These are phyloP conservation scores for Draba incana DNA, from an alignment of 345 rosid species.

Conservation along the genomic window DNA sequence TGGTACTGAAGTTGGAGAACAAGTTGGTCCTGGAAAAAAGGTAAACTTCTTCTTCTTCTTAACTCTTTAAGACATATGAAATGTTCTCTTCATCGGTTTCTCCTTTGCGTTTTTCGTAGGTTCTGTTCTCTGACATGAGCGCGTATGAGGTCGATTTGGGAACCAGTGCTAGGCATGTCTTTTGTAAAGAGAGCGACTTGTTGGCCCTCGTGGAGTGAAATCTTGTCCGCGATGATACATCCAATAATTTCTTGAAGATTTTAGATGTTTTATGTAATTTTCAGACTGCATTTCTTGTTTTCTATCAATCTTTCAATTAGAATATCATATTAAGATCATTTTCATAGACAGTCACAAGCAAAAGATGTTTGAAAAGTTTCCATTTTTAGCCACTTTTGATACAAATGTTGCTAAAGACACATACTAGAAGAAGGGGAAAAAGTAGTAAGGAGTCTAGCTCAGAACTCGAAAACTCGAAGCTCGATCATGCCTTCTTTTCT, in stretches of 20 bases:
- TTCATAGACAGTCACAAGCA: background rate
- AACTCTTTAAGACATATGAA: background rate
- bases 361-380: background rate
- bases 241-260: constrained; percentile 17
- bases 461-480: constrained; percentile 74
- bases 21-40: constrained; percentile 79
- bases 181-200: constrained; percentile 81
- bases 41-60: constrained; percentile 36
- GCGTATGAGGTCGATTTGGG: constrained; percentile 89
- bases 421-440: background rate
- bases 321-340: constrained; percentile 10
- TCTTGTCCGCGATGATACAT: background rate
- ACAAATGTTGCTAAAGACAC: constrained; percentile 7
- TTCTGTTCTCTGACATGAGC: constrained; percentile 82
- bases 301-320: background rate
- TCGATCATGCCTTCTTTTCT: constrained; percentile 91
- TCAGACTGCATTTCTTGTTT: constrained; percentile 11
- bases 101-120: constrained; percentile 51
- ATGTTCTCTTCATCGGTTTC: constrained; percentile 9
- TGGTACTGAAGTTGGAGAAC: constrained; percentile 67
- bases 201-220: constrained; percentile 77
- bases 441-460: background rate
- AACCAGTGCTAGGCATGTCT: constrained; percentile 69
- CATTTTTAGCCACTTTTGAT: constrained; percentile 21
- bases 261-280: constrained; percentile 11